Percentiles rank a stretch among this genome's conserved stretches.
phyloP scores from a whole-genome alignment of 441 rosid genomes.

The Mallotus repandus region DNA sequence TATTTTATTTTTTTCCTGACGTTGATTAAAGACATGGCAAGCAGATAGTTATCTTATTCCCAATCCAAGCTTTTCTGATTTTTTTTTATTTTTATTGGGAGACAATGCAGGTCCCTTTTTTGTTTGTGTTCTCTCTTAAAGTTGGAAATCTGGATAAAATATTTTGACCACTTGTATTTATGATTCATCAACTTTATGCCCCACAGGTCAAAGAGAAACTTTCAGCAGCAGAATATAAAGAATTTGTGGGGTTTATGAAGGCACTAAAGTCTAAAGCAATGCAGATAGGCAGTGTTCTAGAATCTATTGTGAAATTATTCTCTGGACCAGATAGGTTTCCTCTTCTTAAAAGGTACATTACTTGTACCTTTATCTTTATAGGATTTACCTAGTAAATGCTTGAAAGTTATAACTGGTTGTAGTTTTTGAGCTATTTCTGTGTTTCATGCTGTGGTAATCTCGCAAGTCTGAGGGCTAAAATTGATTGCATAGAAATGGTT shows the following conservation, averaged over 20 bases:
- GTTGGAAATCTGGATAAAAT: not conserved
- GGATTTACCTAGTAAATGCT: not conserved
- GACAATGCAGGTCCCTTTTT: not conserved
- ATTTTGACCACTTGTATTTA: not conserved
- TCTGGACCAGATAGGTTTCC: constrained; percentile 62
- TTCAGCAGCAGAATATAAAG: constrained; percentile 65
- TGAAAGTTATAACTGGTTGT: not conserved
- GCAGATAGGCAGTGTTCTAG: constrained; percentile 53
- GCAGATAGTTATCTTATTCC: not conserved
- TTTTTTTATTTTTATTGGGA: not conserved
- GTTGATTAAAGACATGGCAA: not conserved
- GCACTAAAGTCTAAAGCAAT: constrained; percentile 81
- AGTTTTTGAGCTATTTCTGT: not conserved
- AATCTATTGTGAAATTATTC: constrained; percentile 67
- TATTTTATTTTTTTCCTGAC: not conserved
- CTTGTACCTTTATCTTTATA: not conserved
- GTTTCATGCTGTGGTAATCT: not conserved
- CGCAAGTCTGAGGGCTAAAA: not conserved
- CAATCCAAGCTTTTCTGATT: not conserved
- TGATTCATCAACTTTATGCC: constrained; percentile 3
- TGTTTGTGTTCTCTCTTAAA: not conserved
- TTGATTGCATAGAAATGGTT: not conserved
- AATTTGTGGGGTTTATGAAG: constrained; percentile 82
- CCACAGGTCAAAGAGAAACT: constrained; percentile 83
- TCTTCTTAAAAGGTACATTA: constrained; percentile 68